These are phyloP conservation scores for Aquanectria penicillioides DNA, from an alignment of 2,329 filamentous ascomycete species.

Conservation along the genomic window DNA sequence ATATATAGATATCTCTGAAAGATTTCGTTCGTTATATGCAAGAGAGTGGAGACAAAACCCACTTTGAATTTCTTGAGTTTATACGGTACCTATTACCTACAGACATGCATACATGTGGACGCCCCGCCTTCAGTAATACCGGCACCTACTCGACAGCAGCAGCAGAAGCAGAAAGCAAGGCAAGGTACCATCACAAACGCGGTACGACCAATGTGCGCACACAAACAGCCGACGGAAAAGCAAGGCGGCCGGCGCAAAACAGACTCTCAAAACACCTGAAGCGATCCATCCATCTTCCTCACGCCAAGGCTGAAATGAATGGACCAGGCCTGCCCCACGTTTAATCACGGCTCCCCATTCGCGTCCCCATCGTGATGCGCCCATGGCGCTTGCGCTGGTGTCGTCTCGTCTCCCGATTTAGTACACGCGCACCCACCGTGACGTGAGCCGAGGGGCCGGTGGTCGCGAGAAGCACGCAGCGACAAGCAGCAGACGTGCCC, in stretches of 20 bases:
- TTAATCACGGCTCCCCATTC: constrained; percentile 34
- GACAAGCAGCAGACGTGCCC: constrained; percentile 12
- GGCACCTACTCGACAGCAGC: background rate
- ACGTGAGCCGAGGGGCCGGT: constrained; percentile 5
- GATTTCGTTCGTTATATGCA: too few species aligned
- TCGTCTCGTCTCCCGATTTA: constrained; percentile 11
- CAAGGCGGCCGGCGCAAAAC: background rate
- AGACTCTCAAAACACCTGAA: background rate
- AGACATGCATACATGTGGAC: too few species aligned
- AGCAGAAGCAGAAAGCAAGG: background rate
- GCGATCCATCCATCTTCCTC: constrained; percentile 2
- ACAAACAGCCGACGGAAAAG: background rate
- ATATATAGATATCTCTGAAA: too few species aligned
- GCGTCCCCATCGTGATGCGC: constrained; percentile 10
- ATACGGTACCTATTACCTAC: too few species aligned
- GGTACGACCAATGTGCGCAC: too few species aligned
- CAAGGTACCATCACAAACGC: too few species aligned
- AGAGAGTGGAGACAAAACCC: too few species aligned
- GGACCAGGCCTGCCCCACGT: constrained; percentile 37
- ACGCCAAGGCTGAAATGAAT: constrained; percentile 35
- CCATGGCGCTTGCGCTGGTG: constrained; percentile 12
- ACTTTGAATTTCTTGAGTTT: too few species aligned
- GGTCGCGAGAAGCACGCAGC: background rate
- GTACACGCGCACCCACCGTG: constrained; percentile 24
- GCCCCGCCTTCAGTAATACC: too few species aligned